Evolutionary conservation across 139 green algal species (phyloP), one percentile per base, ranked within the genome.

Genomic region (Chlorokybus atmophyticus): DNA sequence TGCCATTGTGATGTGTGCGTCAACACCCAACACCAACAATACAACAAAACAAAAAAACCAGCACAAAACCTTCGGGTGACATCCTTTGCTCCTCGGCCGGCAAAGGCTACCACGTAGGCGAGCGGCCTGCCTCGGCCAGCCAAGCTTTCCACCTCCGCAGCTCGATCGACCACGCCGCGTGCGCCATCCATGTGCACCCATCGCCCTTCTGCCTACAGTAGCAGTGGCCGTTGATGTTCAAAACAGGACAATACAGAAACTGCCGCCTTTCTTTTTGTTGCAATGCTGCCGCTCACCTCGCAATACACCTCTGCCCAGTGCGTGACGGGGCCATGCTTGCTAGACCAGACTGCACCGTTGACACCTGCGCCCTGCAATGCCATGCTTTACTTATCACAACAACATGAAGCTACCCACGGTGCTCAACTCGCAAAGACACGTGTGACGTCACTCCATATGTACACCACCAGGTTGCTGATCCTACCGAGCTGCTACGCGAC

Each of bases 241-340:
- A n/a, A n/a, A n/a, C n/a, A n/a, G n/a, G n/a, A n/a, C n/a, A n/a
- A n/a, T n/a, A n/a, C n/a, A n/a, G n/a, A n/a, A n/a, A n/a, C n/a
- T n/a, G n/a, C n/a, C n/a, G n/a, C n/a, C n/a, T n/a, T n/a, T n/a
- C n/a, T n/a, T n/a, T n/a, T n/a, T n/a, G n/a, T n/a, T n/a, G n/a
- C n/a, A n/a, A n/a, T n/a, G n/a, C n/a, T n/a, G n/a, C n/a, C n/a
- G n/a, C n/a, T 60, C 8, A 79, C 82, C 35, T n/a, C 21, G 25
- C 77, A 88, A 51, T 81, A 94, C 29, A 94, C 86, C 66, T 94
- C 85, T 2, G 73, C 71, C 83, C 85, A 93, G 52, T 47, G 49
- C 21, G 56, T 25, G 24, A 3, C 31, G 4, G 61, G 10, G 19
- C 27, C 40, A 27, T 32, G 19, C 29, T 63, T 61, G 25, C 61